Base-by-base conservation (phyloP, 352 stramenopile genomes). In the Globisporangium paddicum region DNA sequence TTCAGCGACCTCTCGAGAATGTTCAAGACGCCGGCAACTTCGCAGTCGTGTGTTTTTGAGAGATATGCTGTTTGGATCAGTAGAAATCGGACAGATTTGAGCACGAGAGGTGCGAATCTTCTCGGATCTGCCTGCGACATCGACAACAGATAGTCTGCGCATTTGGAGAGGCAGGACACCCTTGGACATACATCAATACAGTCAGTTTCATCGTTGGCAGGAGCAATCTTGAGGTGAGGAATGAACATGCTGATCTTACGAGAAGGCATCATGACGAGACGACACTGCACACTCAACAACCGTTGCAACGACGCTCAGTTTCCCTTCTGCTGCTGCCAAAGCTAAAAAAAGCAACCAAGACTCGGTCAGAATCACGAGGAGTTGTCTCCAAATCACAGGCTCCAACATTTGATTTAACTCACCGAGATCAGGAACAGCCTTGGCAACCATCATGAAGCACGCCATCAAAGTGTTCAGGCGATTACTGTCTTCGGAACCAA, bases 391-490 rank as follows among this genome's bases (percentile, higher is more conserved):
- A 9, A 1, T 21, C 7, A 26, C 26, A 10, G 26, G n/a, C 25
- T 18, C 7, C 4, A 9, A 53, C 26, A 3, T 5, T 14, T 28
- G 19, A 14, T 40, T 21, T 23, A 28, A 72, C 74, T 26, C 51
- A 86, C 77, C 75, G 16, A 86, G 50, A 26, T 75, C 59, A 35
- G 75, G 69, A 47, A 82, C 73, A 35, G 64, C 77, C 30, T 73
- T 65, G 9, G 75, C 71, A 14, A 87, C 69, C 71, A 87, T 73
- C 66, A 86, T 69, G 61, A 86, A 87, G 21, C 76, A 86, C 21
- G 67, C 55, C 16, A 79, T 40, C 21, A 86, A 40, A 18, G 63
- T 80, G 47, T 74, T 78, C 1, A 81, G 51, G 2, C 75, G 73
- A 60, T 69, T 63, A 25, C 60, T 46, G 13, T 74, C 65, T 1